A percentile compares a stretch with the other conserved stretches of the same genome.
Conservation (phyloP, 1,139 yeast species). For the Protomyces pachydermus region DNA sequence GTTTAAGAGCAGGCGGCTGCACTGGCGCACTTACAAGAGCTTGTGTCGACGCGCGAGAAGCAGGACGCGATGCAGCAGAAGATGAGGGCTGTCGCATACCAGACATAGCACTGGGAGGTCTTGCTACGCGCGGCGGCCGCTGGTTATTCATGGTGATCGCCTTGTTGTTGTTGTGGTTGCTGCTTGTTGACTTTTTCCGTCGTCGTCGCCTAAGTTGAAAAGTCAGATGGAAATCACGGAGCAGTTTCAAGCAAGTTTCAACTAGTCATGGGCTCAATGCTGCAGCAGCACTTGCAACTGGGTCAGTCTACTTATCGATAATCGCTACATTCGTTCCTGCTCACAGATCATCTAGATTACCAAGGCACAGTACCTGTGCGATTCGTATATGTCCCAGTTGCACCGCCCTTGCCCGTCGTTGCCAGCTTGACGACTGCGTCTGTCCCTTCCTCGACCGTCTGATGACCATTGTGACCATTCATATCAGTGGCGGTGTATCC, state of each 20-base stretch:
- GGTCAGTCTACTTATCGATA: too few relatives aligned
- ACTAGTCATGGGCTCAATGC: too few relatives aligned
- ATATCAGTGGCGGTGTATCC: not conserved
- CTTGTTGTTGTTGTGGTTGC: not conserved
- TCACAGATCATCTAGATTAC: not conserved
- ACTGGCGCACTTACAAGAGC: not conserved
- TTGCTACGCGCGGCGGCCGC: slow-evolving; percentile 12
- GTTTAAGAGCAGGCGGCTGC: not conserved
- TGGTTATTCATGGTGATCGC: not conserved
- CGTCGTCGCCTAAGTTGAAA: too few relatives aligned
- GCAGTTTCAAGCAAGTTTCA: too few relatives aligned
- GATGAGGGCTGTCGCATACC: slow-evolving; percentile 15
- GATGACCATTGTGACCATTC: not conserved
- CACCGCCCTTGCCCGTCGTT: not conserved
- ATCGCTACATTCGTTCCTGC: too few relatives aligned
- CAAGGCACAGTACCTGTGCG: not conserved
- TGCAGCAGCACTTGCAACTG: too few relatives aligned
- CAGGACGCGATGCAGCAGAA: slow-evolving; percentile 13
- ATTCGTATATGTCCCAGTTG: not conserved
- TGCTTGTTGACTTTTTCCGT: not conserved
- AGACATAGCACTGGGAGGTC: slow-evolving; percentile 24
- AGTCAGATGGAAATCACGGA: too few relatives aligned
- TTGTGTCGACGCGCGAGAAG: slow-evolving; percentile 12
- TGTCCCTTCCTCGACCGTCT: not conserved
- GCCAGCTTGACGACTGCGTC: not conserved